Evolutionary conservation across 345 rosid genomes (phyloP).

Genomic region (Erucastrum elatum): DNA sequence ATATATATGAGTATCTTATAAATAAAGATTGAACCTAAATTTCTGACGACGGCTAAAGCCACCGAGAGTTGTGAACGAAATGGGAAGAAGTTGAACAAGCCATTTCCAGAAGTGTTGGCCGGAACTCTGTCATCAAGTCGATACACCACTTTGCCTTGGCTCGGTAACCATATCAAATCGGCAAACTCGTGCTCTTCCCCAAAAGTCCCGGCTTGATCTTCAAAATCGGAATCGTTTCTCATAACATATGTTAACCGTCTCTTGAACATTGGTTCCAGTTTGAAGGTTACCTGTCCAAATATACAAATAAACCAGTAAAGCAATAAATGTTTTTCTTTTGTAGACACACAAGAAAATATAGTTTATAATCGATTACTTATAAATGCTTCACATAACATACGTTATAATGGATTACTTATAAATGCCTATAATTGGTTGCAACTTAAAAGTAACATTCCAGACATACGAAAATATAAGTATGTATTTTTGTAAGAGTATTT

Average conservation of each 20-base stretch:
- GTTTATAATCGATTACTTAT: no score
- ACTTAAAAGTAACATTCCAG: no score
- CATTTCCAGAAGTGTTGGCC: constrained; percentile 12
- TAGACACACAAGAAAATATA: no score
- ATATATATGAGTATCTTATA: not conserved
- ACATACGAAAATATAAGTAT: no score
- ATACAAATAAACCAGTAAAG: no score
- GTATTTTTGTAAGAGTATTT: no score
- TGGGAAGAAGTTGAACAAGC: constrained; percentile 54
- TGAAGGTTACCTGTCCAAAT: constrained; percentile 47
- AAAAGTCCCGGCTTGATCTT: constrained; percentile 25
- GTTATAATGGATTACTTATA: no score
- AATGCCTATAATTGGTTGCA: no score
- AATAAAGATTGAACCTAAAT: constrained; percentile 42
- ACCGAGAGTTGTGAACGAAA: constrained; percentile 55
- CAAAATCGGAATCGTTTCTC: constrained; percentile 5
- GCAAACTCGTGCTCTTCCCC: not conserved
- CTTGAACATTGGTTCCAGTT: constrained; percentile 65
- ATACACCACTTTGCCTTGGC: not conserved
- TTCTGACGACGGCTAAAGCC: constrained; percentile 40
- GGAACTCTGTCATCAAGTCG: not conserved
- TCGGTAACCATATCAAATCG: not conserved
- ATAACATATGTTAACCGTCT: constrained; percentile 50
- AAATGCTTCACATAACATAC: no score
- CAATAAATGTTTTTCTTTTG: no score